Evolutionary conservation across 441 rosid genomes (phyloP).

Genomic region (Francoa sonchifolia): DNA sequence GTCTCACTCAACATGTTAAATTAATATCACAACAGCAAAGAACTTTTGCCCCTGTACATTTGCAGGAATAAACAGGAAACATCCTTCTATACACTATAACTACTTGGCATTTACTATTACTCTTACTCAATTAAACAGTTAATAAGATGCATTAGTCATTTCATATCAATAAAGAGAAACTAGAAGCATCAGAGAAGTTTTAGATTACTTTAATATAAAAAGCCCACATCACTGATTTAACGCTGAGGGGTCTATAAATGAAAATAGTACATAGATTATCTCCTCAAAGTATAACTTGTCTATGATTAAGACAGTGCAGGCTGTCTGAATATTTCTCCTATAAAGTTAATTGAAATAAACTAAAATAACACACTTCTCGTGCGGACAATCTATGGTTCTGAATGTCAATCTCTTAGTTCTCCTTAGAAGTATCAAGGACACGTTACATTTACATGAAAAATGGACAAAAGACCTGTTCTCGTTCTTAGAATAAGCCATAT

Average conservation of each 20-base stretch:
- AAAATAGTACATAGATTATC: constrained; percentile 29
- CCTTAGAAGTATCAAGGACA: constrained; percentile 33
- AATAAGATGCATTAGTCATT: background rate
- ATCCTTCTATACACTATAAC: constrained; percentile 25
- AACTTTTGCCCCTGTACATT: constrained; percentile 53
- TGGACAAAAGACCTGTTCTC: constrained; percentile 77
- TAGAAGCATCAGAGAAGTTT: constrained; percentile 14
- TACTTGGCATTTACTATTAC: constrained; percentile 21
- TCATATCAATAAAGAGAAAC: constrained; percentile 6
- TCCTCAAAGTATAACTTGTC: constrained; percentile 28
- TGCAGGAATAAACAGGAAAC: constrained; percentile 43
- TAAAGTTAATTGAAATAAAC: constrained; percentile 14
- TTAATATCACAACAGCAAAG: constrained; percentile 51
- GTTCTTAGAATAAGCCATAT: constrained; percentile 50
- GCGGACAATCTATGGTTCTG: constrained; percentile 21
- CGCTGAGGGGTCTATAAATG: constrained; percentile 18
- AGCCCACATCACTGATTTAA: constrained; percentile 12
- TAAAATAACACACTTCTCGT: constrained; percentile 17
- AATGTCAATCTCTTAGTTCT: constrained; percentile 25
- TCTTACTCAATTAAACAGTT: constrained; percentile 7
- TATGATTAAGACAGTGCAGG: constrained; percentile 25
- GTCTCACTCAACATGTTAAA: constrained; percentile 48
- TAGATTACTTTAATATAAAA: constrained; percentile 15
- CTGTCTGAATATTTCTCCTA: no score
- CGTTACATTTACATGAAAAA: constrained; percentile 52